Conservation (phyloP, 2,329 filamentous ascomycete genomes). For the Cordyceps fumosorosea region DNA sequence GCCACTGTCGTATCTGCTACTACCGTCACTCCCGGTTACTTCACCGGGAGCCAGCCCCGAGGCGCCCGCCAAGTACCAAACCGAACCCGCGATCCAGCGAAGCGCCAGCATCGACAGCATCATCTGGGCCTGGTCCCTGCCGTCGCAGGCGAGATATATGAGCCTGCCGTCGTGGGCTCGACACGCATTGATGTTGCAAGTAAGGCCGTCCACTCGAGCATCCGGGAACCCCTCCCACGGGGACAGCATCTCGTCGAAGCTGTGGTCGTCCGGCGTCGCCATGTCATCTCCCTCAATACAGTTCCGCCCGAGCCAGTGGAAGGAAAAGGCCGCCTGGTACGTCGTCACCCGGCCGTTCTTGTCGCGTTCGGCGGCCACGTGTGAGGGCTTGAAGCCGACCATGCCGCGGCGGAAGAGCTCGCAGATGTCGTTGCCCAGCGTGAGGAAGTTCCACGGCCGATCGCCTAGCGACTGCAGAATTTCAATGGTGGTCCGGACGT, state of each 20-base stretch:
- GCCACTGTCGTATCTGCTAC: too few relatives aligned
- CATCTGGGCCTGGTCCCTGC: background rate
- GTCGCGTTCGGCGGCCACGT: background rate
- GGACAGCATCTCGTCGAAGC: background rate
- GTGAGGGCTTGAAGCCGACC: background rate
- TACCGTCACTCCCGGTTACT: background rate
- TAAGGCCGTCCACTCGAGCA: too few relatives aligned
- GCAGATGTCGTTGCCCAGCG: background rate
- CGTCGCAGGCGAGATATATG: background rate
- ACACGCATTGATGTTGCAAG: background rate
- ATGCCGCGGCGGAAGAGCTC: background rate
- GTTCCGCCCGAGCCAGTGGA: background rate
- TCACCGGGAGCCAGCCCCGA: background rate
- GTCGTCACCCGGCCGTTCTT: background rate
- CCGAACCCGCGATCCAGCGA: background rate
- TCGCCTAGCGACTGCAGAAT: background rate
- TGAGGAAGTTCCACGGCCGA: background rate
- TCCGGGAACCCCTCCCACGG: background rate
- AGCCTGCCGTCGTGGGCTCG: background rate
- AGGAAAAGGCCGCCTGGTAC: background rate
- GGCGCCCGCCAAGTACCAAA: background rate
- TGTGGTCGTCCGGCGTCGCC: background rate
- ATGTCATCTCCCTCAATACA: background rate
- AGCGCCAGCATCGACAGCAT: background rate
- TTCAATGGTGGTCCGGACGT: fast-evolving